Conservation (phyloP, 768 basidiomycete genomes). For the Trametes punicea region DNA sequence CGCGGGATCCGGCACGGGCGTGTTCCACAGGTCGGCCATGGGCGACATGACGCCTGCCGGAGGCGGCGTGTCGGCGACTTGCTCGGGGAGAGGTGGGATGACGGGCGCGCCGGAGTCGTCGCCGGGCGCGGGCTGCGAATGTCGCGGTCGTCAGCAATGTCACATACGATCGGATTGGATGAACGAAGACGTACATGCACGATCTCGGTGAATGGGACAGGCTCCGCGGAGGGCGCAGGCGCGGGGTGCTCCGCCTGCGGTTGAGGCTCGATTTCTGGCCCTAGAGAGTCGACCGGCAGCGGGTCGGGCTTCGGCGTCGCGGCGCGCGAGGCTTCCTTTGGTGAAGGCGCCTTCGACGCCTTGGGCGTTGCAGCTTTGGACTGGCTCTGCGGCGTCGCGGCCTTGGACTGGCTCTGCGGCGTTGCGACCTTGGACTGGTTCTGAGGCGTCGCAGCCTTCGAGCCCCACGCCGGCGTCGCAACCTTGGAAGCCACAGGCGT, state of each 20-base stretch:
- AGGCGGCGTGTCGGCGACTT: not conserved
- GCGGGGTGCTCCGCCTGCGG: not conserved
- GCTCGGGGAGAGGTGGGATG: constrained; percentile 12
- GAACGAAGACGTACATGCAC: not conserved
- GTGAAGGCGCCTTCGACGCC: constrained; percentile 16
- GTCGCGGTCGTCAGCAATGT: too few relatives aligned
- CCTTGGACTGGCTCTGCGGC: constrained; percentile 18
- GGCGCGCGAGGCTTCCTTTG: constrained; percentile 11
- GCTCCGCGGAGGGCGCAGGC: not conserved
- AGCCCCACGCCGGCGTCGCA: constrained; percentile 19
- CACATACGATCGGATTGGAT: too few relatives aligned
- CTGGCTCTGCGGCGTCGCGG: constrained; percentile 17
- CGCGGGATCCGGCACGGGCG: constrained; percentile 17
- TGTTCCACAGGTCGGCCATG: constrained; percentile 17
- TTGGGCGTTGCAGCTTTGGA: constrained; percentile 17
- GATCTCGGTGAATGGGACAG: not conserved
- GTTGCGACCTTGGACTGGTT: constrained; percentile 15
- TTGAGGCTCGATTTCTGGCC: not conserved
- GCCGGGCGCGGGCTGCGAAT: not conserved
- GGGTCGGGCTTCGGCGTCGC: constrained; percentile 13
- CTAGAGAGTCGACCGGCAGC: not conserved
- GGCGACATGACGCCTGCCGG: constrained; percentile 13
- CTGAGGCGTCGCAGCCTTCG: constrained; percentile 18
- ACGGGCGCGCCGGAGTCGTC: constrained; percentile 5
- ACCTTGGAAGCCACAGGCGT: constrained; percentile 22